These are phyloP conservation scores for Platanus orientalis DNA, from an alignment of 164 flowering plant genomes.

Conservation along the genomic window DNA sequence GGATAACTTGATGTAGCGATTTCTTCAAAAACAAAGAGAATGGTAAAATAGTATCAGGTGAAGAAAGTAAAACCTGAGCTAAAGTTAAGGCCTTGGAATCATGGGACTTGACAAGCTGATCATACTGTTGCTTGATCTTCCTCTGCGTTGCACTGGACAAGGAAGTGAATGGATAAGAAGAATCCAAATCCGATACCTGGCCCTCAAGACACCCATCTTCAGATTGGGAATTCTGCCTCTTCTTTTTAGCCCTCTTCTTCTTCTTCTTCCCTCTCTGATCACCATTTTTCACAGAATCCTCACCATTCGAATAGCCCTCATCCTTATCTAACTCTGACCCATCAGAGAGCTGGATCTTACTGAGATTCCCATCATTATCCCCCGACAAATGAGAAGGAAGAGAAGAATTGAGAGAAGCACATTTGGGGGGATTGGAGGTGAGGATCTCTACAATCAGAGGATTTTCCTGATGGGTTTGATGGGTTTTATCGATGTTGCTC, in stretches of 20 bases:
- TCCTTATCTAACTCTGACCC: constrained; percentile 33
- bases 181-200: constrained; percentile 31
- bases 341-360: constrained; percentile 9
- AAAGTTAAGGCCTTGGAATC: constrained; percentile 57
- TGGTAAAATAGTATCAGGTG: neutral
- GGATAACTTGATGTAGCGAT: too few species aligned
- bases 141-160: constrained; percentile 72
- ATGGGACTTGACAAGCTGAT: constrained; percentile 66
- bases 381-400: constrained; percentile 1
- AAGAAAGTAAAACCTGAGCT: constrained; percentile 54
- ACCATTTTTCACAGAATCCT: constrained; percentile 18
- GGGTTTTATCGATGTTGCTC: constrained; percentile 6
- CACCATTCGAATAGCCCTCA: neutral
- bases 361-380: neutral
- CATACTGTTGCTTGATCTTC: constrained; percentile 81
- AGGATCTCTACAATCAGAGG: constrained; percentile 47
- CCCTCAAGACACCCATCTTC: constrained; percentile 15
- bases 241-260: constrained; percentile 45
- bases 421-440: constrained; percentile 40
- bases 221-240: constrained; percentile 19
- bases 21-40: too few species aligned
- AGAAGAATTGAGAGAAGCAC: constrained; percentile 21
- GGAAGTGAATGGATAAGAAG: constrained; percentile 65
- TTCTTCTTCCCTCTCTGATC: constrained; percentile 31
- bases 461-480: constrained; percentile 1